Base-by-base conservation (phyloP, 2,329 filamentous ascomycete species). In the Nothophaeocryptopus gaeumannii region DNA sequence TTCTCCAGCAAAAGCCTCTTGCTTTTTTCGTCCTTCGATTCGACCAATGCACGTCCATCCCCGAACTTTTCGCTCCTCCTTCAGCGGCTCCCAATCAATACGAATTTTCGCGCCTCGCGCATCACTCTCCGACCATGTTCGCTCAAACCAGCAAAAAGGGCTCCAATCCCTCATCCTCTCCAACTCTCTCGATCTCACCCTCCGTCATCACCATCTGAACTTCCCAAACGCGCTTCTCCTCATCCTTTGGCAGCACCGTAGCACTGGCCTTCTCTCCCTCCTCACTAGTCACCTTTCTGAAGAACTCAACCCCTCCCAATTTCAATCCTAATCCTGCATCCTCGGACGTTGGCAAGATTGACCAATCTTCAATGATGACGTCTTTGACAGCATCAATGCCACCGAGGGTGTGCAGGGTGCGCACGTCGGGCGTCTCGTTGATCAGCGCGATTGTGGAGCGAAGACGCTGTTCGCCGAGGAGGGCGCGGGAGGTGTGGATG, bases 351-450 rank as follows among this genome's bases (percentile, higher is more conserved):
- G 59, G 56, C 32, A 59, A 41, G 15, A 41, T 42, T 5, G 51
- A 38, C 56, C 58, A 62, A 34, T 57, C 54, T n/a, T 55, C 55
- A 26, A 61, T 51, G 33, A 55, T 33, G 12, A 63, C 31, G 38
- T 56, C 56, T 1, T 39, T 47, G 29, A 43, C 32, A 33, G 42
- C 47, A 10, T 51, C 37, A 29, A 38, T 31, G 14, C 38, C 31
- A 3, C 39, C 31, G 10, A 33, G 34, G 15, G 47, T 33, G 10
- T 45, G 13, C 5, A 33, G 34, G 2, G 39, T 35, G 3, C 39
- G 41, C 2, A 53, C 40, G 34, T 54, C 41, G 30, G 49, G 34
- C 20, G 33, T 16, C 11, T 45, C 40, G 42, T 61, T 61, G 44
- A 58, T 51, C 14, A 53, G 31, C 5, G 53, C 52, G 31, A 60